A percentile compares a stretch with the other conserved stretches of the same genome.
phyloP scores from a whole-genome alignment of 768 basidiomycete species.

The Coprinopsis cinerea region DNA sequence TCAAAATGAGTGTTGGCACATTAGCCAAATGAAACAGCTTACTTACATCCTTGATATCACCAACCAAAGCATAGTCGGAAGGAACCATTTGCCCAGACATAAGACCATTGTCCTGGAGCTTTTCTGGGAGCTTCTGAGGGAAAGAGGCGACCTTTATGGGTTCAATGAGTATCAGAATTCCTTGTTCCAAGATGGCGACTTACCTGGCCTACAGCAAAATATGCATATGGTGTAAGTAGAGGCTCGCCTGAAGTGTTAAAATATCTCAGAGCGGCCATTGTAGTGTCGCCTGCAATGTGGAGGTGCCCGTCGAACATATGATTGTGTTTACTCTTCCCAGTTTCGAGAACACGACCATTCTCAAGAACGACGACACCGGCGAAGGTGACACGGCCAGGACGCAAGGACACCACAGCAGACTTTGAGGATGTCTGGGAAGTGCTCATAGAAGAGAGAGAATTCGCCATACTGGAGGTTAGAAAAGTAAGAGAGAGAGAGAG shows the following conservation, averaged over 20 bases:
- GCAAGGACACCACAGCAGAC: no score
- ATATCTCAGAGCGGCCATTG: neutral
- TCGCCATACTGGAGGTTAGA: no score
- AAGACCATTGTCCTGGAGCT: no score
- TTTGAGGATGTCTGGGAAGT: no score
- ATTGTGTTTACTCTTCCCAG: neutral
- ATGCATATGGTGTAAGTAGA: neutral
- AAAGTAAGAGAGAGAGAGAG: no score
- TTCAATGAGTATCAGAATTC: no score
- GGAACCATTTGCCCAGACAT: no score
- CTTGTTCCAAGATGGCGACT: no score
- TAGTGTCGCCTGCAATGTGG: neutral
- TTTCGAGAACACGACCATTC: neutral
- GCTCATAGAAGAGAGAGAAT: no score
- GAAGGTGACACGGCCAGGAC: neutral
- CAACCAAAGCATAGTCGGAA: slow-evolving; percentile 2
- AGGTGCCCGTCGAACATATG: neutral
- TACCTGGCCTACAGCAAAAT: neutral
- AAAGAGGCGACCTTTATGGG: no score
- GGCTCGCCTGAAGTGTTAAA: neutral
- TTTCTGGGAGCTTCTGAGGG: no score
- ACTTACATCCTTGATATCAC: neutral
- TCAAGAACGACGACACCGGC: slow-evolving; percentile 1
- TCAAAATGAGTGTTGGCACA: neutral
- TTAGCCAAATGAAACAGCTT: neutral